Evolutionary conservation across 495 filamentous ascomycete species (phyloP).

Genomic region (Glutinoglossum americanum): DNA sequence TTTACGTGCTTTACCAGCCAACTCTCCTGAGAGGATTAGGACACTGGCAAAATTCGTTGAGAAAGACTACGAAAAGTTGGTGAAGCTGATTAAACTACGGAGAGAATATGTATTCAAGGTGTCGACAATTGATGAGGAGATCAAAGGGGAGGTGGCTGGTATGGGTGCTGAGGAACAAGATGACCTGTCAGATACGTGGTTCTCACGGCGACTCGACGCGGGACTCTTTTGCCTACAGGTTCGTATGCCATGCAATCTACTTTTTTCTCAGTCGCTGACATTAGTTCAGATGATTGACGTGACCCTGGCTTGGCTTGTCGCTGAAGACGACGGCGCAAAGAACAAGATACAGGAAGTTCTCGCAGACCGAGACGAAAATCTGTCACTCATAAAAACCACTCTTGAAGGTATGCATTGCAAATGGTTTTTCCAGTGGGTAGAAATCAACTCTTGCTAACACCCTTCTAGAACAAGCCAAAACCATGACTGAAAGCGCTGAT

Average conservation of each 20-base stretch:
- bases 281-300: slow-evolving; percentile 45
- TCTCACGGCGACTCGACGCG: slow-evolving; percentile 65
- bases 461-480: slow-evolving; percentile 36
- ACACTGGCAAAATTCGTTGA: slow-evolving; percentile 88
- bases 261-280: background rate
- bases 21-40: slow-evolving; percentile 61
- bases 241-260: background rate
- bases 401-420: slow-evolving; percentile 30
- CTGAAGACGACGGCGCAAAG: slow-evolving; percentile 69
- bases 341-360: slow-evolving; percentile 39
- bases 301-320: slow-evolving; percentile 77
- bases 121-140: slow-evolving; percentile 39
- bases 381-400: slow-evolving; percentile 41
- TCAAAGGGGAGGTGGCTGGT: slow-evolving; percentile 29
- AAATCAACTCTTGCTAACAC: slow-evolving; percentile 1
- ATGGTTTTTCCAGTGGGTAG: slow-evolving; percentile 12
- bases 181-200: slow-evolving; percentile 52
- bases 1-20: slow-evolving; percentile 54
- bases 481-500: slow-evolving; percentile 31
- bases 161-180: slow-evolving; percentile 34
- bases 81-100: slow-evolving; percentile 44
- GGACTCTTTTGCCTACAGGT: slow-evolving; percentile 68
- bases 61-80: slow-evolving; percentile 74
- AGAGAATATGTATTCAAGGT: slow-evolving; percentile 48
- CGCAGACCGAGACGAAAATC: slow-evolving; percentile 41